Evolutionary conservation across 139 green algal genomes (phyloP), one percentile per base, ranked within the genome.

Genomic region (Chlorella sp.): DNA sequence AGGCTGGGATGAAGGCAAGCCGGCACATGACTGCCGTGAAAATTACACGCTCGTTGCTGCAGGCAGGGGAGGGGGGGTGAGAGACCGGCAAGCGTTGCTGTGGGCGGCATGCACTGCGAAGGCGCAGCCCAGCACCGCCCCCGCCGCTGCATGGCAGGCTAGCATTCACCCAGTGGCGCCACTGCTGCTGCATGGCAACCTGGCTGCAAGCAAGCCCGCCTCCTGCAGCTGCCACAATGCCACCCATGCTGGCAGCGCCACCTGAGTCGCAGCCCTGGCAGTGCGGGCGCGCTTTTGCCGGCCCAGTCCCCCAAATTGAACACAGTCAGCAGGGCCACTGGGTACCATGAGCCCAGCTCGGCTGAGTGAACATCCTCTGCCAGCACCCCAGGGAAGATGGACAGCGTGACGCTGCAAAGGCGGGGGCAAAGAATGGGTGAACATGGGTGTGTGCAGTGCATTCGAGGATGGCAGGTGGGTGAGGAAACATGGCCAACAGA

Each of bases 331-430:
- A 98, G 87, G 17, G 96, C 70, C 20, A 99, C 82, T 6, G 95
- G 88, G 87, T 98, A 98, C 96, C 96, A 98, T 74, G 87, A 84
- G 6, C 93, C 95, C 39, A 98, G 82, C 38, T 64, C 20, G 5
- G 71, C 73, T 17, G 80, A 94, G 55, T 93, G 75, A 16, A 98
- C 70, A 71, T 98, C 94, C 79, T 99, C 96, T 1, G 94, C 92
- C 39, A 98, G 82, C 23, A 98, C 88, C 0, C 96, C 96, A 1
- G 96, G 96, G 74, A 99, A 99, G 62, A 99, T 97, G 74, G 89
- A 90, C 25, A 99, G 85, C 0, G 96, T 98, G 63, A 75, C 57
- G 0, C 83, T 82, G 74, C 60, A 60, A 56, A 57, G 26, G 38
- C 13, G 57, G 1, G 44, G 44, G 44, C 7, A 51, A 9, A 51